Evolutionary conservation across 2,329 filamentous ascomycete genomes (phyloP), one percentile per base, ranked within the genome.

Genomic region (Aureobasidium sp.): DNA sequence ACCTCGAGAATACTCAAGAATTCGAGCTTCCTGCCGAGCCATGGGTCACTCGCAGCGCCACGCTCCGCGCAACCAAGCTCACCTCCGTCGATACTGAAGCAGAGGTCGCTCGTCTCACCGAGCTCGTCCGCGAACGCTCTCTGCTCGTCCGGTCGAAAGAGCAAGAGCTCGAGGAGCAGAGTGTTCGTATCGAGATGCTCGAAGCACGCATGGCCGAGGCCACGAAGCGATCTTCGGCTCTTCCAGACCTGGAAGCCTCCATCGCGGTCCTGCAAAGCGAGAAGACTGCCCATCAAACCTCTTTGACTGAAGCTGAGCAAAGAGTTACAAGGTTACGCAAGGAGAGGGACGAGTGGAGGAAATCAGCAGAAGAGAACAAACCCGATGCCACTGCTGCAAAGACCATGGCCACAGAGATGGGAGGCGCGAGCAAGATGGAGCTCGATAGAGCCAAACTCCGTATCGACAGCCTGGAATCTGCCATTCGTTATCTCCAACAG

Each of bases 171-270:
- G 91, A 95, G 73, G 93, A 95, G 63, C 83, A 90, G 27, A 84
- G 87, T n/a, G 88, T 97, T 67, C 92, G 94, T 74, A 96, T 97
- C 67, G 93, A 97, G 74, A 90, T 94, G 44, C 85, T 97, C 40
- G 90, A 96, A 73, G 89, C 90, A 8, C 83, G 90, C 62, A 92
- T 94, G 86, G 85, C 87, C 62, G 91, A 95, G 70, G 89, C 90
- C 6, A 85, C 86, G 66, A 85, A 88, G 71, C 92, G 93, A 74
- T 85, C 89, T 15, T 84, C 85, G 56, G 82, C 81, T 58, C 89
- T 91, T 66, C 78, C 79, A 22, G 84, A 85, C 60, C 79, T 91
- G 14, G 87, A 90, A 72, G 31, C 27, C 5, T 33, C n/a, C 4
- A 86, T 87, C 78, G 86, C 86, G 78, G 87, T 67, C 33, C 67